A percentile compares a stretch with the other conserved stretches of the same genome.
Conservation (phyloP, 768 basidiomycete species). For the Hypsizygus marmoreus region DNA sequence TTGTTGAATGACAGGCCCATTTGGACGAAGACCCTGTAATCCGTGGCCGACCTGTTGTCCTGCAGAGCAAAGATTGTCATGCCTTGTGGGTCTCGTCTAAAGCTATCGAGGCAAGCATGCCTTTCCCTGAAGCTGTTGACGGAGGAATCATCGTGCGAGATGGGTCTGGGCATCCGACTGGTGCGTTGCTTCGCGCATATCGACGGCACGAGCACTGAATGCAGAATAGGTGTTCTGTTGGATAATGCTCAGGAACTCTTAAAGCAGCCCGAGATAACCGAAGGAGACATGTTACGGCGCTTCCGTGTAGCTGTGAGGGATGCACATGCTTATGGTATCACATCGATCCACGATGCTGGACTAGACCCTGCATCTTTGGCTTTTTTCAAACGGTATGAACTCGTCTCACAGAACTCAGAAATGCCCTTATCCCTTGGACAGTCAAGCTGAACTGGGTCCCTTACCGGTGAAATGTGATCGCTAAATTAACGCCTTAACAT, state of each 20-base stretch:
- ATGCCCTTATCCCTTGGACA: conserved; percentile 30
- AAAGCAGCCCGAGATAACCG: conserved; percentile 61
- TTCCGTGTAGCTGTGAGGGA: conserved; percentile 67
- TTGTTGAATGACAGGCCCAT: conserved; percentile 64
- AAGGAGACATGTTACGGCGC: conserved; percentile 58
- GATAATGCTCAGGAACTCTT: conserved; percentile 87
- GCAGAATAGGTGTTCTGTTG: conserved; percentile 61
- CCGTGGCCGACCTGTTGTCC: conserved; percentile 66
- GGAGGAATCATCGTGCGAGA: conserved; percentile 83
- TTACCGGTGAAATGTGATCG: conserved; percentile 54
- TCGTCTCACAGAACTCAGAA: conserved; percentile 1
- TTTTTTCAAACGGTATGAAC: conserved; percentile 68
- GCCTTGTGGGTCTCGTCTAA: conserved; percentile 81
- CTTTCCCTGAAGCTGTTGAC: conserved; percentile 69
- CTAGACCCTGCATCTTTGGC: conserved; percentile 66
- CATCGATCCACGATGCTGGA: conserved; percentile 86
- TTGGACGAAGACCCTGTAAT: conserved; percentile 73
- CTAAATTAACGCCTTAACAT: conserved; percentile 8
- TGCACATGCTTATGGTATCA: conserved; percentile 72
- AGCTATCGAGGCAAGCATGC: conserved; percentile 56
- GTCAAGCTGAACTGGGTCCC: conserved; percentile 58
- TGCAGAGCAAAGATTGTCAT: conserved; percentile 88
- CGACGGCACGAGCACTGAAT: conserved; percentile 6
- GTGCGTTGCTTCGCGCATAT: conserved; percentile 34
- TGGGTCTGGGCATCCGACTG: conserved; percentile 65